A percentile compares a stretch with the other conserved stretches of the same genome.
Evolutionary conservation across 2,329 filamentous ascomycete genomes (phyloP).

Genomic region (Erysiphe pisi): DNA sequence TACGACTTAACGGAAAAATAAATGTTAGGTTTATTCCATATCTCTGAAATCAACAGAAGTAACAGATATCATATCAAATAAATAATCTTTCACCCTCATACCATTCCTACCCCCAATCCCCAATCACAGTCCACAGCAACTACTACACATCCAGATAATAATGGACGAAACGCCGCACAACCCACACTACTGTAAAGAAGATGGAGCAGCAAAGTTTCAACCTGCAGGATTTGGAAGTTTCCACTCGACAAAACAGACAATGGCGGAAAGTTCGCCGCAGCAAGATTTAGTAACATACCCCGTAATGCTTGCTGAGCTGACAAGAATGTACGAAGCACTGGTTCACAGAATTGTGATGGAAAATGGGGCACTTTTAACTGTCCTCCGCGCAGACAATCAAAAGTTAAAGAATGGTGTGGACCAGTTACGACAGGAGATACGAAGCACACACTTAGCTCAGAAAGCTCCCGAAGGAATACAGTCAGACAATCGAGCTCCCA

Average conservation of each 20-base stretch:
- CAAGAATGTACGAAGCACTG: conserved; percentile 6
- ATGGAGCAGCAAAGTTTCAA: not conserved
- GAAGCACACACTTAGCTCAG: not conserved
- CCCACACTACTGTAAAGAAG: not conserved
- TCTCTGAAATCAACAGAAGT: no score
- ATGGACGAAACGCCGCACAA: not conserved
- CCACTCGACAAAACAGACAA: not conserved
- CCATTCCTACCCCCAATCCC: no score
- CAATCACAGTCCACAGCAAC: not conserved
- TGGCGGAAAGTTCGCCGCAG: not conserved
- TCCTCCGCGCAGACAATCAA: not conserved
- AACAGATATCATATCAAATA: no score
- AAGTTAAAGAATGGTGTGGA: not conserved
- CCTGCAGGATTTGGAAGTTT: not conserved
- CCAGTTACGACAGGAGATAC: conserved; percentile 8
- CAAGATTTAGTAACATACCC: not conserved
- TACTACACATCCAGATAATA: not conserved
- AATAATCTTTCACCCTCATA: no score
- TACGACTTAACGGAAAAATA: no score
- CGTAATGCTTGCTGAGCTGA: not conserved
- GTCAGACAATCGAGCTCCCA: not conserved
- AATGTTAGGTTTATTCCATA: no score
- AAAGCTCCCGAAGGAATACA: not conserved
- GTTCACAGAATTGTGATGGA: not conserved
- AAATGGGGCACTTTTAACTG: not conserved